These are phyloP conservation scores for Metarhizium guizhouense DNA, from an alignment of 2,329 filamentous ascomycete species.

Conservation along the genomic window DNA sequence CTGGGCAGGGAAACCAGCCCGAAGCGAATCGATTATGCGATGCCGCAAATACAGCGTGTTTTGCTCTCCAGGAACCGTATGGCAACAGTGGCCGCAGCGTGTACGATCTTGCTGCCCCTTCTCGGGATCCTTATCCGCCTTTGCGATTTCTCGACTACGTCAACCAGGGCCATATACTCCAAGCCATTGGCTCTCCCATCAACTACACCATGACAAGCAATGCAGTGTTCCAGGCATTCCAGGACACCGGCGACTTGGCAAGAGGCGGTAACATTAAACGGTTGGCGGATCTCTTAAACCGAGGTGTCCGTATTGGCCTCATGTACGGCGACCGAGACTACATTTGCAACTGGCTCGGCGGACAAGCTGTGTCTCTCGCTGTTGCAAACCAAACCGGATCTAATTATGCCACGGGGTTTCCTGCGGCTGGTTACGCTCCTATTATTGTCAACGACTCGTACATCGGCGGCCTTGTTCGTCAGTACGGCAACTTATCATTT, in stretches of 20 bases:
- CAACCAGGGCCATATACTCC: conserved; percentile 47
- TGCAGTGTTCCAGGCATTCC: conserved; percentile 38
- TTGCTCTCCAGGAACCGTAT: conserved; percentile 49
- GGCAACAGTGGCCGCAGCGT: conserved; percentile 44
- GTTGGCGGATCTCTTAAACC: conserved; percentile 50
- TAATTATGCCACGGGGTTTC: conserved; percentile 46
- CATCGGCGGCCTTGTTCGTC: conserved; percentile 63
- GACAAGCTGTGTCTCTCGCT: conserved; percentile 60
- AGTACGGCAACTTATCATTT: conserved; percentile 67
- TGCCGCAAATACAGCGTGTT: conserved; percentile 33
- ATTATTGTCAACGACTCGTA: conserved; percentile 60
- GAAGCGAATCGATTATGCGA: conserved; percentile 39
- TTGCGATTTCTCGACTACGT: conserved; percentile 55
- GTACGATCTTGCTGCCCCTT: conserved; percentile 52
- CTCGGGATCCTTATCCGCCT: conserved; percentile 53
- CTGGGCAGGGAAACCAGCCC: conserved; percentile 28
- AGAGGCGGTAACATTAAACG: conserved; percentile 52
- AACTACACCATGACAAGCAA: conserved; percentile 46
- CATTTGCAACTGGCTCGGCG: conserved; percentile 63
- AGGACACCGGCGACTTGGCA: conserved; percentile 49
- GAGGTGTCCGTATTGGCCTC: conserved; percentile 59
- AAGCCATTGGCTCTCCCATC: conserved; percentile 52
- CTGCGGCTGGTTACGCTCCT: conserved; percentile 60
- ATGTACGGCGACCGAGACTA: conserved; percentile 61
- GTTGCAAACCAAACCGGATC: conserved; percentile 41